Percentiles rank a stretch among this genome's conserved stretches.
phyloP scores from a whole-genome alignment of 768 basidiomycete species.

The Pleurotus salmoneostramineus region DNA sequence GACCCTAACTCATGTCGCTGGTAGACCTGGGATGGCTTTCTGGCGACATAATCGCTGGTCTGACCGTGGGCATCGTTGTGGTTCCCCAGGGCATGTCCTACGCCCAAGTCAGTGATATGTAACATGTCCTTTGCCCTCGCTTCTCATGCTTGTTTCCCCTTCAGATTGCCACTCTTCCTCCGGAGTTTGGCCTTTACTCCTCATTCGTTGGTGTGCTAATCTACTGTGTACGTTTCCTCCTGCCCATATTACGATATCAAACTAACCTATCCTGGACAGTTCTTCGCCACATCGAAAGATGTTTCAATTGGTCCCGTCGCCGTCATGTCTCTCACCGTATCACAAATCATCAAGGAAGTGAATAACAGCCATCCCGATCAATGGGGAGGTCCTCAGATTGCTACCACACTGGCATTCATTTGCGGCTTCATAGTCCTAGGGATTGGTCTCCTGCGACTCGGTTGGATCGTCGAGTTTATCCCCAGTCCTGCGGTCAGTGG shows the following conservation, averaged over 20 bases:
- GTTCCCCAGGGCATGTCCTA: constrained; percentile 96
- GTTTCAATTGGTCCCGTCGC: constrained; percentile 99
- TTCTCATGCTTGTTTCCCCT: neutral
- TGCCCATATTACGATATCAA: neutral
- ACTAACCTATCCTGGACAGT: constrained; percentile 32
- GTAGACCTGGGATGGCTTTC: constrained; percentile 75
- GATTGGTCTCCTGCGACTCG: constrained; percentile 84
- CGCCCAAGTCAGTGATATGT: constrained; percentile 47
- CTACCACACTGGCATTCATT: constrained; percentile 78
- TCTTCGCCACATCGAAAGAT: constrained; percentile 98
- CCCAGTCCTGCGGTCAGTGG: constrained; percentile 80
- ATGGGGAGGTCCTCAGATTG: constrained; percentile 74
- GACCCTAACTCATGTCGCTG: neutral
- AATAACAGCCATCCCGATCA: constrained; percentile 45
- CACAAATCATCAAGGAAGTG: constrained; percentile 75
- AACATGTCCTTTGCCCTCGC: neutral
- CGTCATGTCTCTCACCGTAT: constrained; percentile 90
- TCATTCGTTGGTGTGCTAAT: constrained; percentile 85
- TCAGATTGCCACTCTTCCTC: constrained; percentile 78
- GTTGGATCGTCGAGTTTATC: constrained; percentile 96
- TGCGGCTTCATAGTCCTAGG: constrained; percentile 89
- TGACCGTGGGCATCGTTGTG: constrained; percentile 93
- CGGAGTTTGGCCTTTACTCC: constrained; percentile 92
- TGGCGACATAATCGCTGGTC: constrained; percentile 84
- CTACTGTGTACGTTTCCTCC: constrained; percentile 64